Percentiles rank a stretch among this genome's conserved stretches.
Evolutionary conservation across 352 stramenopile genomes (phyloP).

Genomic region (Pythium pyrilobum): DNA sequence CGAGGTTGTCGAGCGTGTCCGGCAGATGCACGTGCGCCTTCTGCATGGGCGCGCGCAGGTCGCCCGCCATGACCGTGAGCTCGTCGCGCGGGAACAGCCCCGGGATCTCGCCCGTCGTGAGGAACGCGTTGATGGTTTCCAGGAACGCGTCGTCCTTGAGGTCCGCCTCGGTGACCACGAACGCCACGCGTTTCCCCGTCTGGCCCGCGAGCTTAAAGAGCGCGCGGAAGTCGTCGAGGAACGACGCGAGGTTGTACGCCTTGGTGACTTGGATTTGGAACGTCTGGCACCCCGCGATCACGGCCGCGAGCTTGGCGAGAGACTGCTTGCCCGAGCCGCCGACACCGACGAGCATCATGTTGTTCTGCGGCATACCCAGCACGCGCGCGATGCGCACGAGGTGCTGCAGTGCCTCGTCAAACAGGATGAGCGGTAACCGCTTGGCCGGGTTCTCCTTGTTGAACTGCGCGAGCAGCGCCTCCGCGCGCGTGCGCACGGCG

Average conservation of each 20-base stretch:
- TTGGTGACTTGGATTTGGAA: constrained; percentile 90
- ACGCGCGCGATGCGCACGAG: constrained; percentile 79
- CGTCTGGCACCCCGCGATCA: constrained; percentile 66
- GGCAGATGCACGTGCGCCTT: constrained; percentile 58
- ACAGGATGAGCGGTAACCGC: constrained; percentile 81
- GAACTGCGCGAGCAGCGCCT: constrained; percentile 66
- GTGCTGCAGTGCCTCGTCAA: constrained; percentile 87
- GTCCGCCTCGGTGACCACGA: constrained; percentile 85
- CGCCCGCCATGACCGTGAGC: constrained; percentile 75
- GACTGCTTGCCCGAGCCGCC: constrained; percentile 88
- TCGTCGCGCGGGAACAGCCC: constrained; percentile 89
- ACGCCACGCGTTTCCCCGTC: constrained; percentile 71
- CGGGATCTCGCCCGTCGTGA: constrained; percentile 82
- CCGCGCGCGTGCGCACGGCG: constrained; percentile 41
- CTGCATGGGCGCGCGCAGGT: constrained; percentile 66
- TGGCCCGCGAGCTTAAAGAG: constrained; percentile 85
- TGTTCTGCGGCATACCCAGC: constrained; percentile 74
- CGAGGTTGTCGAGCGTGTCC: constrained; percentile 80
- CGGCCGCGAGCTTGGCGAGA: constrained; percentile 69
- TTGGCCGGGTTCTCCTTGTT: constrained; percentile 77
- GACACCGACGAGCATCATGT: constrained; percentile 90
- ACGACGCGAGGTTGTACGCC: constrained; percentile 74
- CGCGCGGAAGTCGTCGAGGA: constrained; percentile 82
- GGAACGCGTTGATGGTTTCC: constrained; percentile 84
- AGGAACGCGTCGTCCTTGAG: constrained; percentile 90